A percentile compares a stretch with the other conserved stretches of the same genome.
phyloP scores from a whole-genome alignment of 2,329 filamentous ascomycete genomes.

The Aureobasidium zeae region DNA sequence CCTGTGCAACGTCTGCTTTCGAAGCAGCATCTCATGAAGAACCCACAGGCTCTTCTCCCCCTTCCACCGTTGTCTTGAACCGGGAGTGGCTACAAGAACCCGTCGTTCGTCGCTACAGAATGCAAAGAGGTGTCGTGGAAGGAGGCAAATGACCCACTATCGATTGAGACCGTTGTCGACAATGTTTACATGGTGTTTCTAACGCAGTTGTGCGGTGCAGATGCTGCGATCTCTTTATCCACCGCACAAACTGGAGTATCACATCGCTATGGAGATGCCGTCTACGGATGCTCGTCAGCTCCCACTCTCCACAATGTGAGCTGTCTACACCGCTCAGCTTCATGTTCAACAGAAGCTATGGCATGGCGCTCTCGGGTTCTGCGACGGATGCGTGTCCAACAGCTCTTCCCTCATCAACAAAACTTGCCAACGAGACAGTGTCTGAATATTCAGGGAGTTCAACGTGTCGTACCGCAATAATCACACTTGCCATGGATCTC shows the following conservation, averaged over 20 bases:
- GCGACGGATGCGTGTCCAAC: neutral
- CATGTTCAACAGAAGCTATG: neutral
- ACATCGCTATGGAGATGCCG: constrained; percentile 6
- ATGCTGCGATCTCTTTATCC: neutral
- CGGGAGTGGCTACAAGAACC: constrained; percentile 11
- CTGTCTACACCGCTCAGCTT: constrained; percentile 1
- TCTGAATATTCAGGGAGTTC: neutral
- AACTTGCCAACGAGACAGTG: neutral
- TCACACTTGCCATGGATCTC: constrained; percentile 4
- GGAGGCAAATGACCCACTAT: constrained; percentile 12
- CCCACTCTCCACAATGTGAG: neutral
- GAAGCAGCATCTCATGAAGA: no score
- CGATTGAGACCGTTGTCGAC: constrained; percentile 7
- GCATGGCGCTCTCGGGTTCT: neutral
- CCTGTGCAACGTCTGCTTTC: no score
- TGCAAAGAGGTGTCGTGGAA: constrained; percentile 6
- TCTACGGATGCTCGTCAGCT: neutral
- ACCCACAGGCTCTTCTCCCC: neutral
- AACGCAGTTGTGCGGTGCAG: constrained; percentile 7
- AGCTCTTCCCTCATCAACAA: neutral
- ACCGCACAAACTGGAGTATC: neutral
- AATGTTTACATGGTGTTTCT: neutral
- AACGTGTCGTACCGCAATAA: neutral
- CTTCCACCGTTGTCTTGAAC: constrained; percentile 7
- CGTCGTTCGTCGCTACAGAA: constrained; percentile 11